phyloP scores from a whole-genome alignment of 192 early-diverging fungal species.

The Phlyctochytrium arcticum region DNA sequence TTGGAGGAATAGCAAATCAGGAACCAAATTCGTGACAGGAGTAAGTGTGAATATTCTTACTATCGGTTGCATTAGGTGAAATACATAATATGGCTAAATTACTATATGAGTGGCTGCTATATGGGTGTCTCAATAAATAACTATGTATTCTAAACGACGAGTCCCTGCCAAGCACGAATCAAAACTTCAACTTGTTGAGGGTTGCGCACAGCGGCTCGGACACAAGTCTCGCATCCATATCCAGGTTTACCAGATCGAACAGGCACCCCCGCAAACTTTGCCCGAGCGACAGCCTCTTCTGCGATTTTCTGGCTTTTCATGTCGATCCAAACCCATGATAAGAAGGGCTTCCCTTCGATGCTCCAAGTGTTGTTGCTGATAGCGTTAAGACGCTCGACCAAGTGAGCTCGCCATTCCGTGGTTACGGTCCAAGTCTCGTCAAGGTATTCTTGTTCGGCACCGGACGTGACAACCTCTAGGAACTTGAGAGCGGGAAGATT shows the following conservation, averaged over 20 bases:
- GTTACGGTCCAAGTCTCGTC: constrained; percentile 77
- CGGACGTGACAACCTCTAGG: constrained; percentile 70
- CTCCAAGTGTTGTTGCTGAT: constrained; percentile 44
- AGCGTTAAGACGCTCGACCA: constrained; percentile 12
- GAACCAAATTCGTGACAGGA: no score
- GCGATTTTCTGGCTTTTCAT: constrained; percentile 55
- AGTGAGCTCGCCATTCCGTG: constrained; percentile 57
- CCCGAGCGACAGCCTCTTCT: constrained; percentile 58
- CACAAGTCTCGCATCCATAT: constrained; percentile 68
- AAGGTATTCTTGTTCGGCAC: constrained; percentile 56
- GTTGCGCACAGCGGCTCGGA: constrained; percentile 54
- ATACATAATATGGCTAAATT: no score
- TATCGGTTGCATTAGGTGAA: no score
- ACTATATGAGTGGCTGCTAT: no score
- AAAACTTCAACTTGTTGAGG: constrained; percentile 71
- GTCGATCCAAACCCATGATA: constrained; percentile 89
- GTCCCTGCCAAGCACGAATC: constrained; percentile 60
- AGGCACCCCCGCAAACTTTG: constrained; percentile 78
- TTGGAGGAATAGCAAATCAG: no score
- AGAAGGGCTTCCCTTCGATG: constrained; percentile 68
- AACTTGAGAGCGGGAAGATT: constrained; percentile 84
- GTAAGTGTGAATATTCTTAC: no score
- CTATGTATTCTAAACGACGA: no score
- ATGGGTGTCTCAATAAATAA: no score
- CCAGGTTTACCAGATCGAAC: constrained; percentile 74